Percentiles rank a stretch among this genome's conserved stretches.
Conservation (phyloP, 225 moss, liverwort and hornwort genomes). For the Polytrichum formosum region DNA sequence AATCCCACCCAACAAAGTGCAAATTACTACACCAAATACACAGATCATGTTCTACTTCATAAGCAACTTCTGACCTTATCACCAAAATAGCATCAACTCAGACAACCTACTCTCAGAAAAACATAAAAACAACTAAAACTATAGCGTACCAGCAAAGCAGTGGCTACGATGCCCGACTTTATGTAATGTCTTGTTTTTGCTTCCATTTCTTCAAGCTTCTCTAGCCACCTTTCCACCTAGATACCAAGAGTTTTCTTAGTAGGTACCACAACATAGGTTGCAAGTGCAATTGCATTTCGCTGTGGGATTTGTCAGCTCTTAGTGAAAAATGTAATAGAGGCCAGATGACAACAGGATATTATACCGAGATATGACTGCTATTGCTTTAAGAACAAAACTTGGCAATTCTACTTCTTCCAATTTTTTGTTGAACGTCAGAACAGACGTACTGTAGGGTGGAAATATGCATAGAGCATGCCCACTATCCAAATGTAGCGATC, state of each 20-base stretch:
- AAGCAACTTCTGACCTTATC: background rate
- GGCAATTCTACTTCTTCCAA: too few relatives aligned
- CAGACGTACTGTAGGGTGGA: conserved; percentile 72
- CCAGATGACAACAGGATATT: too few relatives aligned
- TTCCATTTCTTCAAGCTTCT: conserved; percentile 81
- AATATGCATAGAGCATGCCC: conserved; percentile 96
- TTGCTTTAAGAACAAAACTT: too few relatives aligned
- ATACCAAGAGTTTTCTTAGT: conserved; percentile 2
- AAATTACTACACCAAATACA: too few relatives aligned
- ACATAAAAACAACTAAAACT: background rate
- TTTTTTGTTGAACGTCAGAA: too few relatives aligned
- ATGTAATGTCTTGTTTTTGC: conserved; percentile 29
- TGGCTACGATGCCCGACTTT: conserved; percentile 45
- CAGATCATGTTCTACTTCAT: too few relatives aligned
- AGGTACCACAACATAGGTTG: too few relatives aligned
- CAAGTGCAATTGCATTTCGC: too few relatives aligned
- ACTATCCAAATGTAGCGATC: conserved; percentile 97
- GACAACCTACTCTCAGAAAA: background rate
- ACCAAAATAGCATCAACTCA: background rate
- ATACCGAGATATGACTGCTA: too few relatives aligned
- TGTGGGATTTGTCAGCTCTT: too few relatives aligned
- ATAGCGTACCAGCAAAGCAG: conserved; percentile 56
- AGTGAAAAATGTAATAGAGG: too few relatives aligned
- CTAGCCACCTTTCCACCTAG: conserved; percentile 87
- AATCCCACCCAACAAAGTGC: conserved; percentile 9